Base-by-base conservation (phyloP, 176 grass and related monocot genomes). In the Phyllostachys edulis region DNA sequence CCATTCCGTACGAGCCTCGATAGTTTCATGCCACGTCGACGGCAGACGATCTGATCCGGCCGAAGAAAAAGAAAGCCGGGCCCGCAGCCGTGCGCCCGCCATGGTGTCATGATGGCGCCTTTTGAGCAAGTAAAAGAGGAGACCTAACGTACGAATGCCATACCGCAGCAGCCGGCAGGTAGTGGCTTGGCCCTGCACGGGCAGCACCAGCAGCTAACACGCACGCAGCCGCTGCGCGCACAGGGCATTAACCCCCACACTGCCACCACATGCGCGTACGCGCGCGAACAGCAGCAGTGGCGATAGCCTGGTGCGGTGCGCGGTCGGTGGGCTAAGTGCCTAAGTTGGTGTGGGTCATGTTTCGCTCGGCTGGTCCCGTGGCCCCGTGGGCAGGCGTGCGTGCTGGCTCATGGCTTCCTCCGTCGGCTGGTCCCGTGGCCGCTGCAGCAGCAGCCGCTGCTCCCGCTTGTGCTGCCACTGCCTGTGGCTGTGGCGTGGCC, bases 21-120 rank as follows among this genome's bases (percentile, higher is more conserved):
- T n/a, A 38, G 51, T n/a, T 3, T 39, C 36, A 5, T 15, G 69
- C 42, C 23, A 7, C 4, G 13, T 51, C 24, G 38, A 44, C 27
- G 24, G 69, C 41, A 20, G 75, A 24, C 15, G 40, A 63, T 63
- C 76, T 47, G 59, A 47, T 78, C 76, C 12, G 18, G n/a, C 23
- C 23, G 38, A 56, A 7, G 13, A 46, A 24, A 68, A 62, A 1
- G 2, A 23, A 26, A 65, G 59, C 32, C 71, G 24, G 72, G 36
- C 34, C 41, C 69, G 2, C 42, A 5, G 32, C 70, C n/a, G 57
- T 11, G 47, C 57, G 49, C 14, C 29, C 78, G 51, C 49, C 16
- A 9, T 29, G 11, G 51, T 24, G 59, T 59, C 52, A 89, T 90
- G 83, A 90, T 86, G 71, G 71, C 55, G 14, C 83, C 83, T 90